phyloP scores from a whole-genome alignment of 257 asterid species.

The Apocynum venetum region DNA sequence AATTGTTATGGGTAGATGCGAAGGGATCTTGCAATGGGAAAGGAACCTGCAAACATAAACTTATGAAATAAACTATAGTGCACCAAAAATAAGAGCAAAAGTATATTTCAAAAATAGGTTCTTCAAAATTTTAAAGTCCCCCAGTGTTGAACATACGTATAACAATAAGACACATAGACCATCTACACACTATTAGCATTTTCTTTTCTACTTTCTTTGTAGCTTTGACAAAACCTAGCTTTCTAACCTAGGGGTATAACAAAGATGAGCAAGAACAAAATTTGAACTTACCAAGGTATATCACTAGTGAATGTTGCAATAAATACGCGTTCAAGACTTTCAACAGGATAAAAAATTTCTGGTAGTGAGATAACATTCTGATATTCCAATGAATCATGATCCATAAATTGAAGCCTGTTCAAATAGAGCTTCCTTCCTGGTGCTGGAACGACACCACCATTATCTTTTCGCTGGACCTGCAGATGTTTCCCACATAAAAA shows the following conservation, averaged over 20 bases:
- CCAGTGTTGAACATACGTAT: background rate
- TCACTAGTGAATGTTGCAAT: slow-evolving; percentile 84
- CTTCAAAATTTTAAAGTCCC: background rate
- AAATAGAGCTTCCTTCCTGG: slow-evolving; percentile 75
- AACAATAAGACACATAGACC: background rate
- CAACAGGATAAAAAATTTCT: slow-evolving; percentile 72
- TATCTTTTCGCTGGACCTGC: slow-evolving; percentile 20
- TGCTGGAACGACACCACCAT: slow-evolving; percentile 35
- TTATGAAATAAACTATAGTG: slow-evolving; percentile 17
- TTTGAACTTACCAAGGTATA: slow-evolving; percentile 55
- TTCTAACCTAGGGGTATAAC: background rate
- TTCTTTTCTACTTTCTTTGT: background rate
- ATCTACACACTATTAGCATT: background rate
- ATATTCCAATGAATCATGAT: slow-evolving; percentile 31
- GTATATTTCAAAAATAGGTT: background rate
- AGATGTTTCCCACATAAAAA: slow-evolving; percentile 21
- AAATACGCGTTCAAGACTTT: slow-evolving; percentile 56
- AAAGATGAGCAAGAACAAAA: background rate
- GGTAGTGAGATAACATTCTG: slow-evolving; percentile 59
- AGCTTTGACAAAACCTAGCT: background rate
- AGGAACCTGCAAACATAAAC: slow-evolving; percentile 54
- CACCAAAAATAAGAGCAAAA: background rate
- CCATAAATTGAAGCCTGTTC: slow-evolving; percentile 55
- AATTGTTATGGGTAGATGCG: slow-evolving; percentile 65
- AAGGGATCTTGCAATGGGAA: slow-evolving; percentile 63